Evolutionary conservation across 23 red algal genomes (phyloP).

Genomic region (Agarophyton chilense): DNA sequence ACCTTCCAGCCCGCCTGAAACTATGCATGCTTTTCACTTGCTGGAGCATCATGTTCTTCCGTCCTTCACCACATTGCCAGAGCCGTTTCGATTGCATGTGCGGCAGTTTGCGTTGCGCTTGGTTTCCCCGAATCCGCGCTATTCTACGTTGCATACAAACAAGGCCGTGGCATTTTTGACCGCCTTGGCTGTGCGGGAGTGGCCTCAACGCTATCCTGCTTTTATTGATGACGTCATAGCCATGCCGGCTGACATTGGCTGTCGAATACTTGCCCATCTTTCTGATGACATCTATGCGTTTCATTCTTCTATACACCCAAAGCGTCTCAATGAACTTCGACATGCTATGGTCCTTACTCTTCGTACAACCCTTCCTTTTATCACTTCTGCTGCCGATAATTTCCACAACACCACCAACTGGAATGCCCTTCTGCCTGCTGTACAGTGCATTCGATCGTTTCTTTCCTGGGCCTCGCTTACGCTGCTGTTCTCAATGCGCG

Average conservation of each 20-base stretch:
- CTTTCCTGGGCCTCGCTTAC: slow-evolving; percentile 25
- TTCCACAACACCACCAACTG: slow-evolving; percentile 18
- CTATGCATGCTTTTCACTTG: slow-evolving; percentile 22
- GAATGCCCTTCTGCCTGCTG: neutral
- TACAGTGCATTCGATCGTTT: slow-evolving; percentile 28
- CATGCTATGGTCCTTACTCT: slow-evolving; percentile 62
- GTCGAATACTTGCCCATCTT: slow-evolving; percentile 21
- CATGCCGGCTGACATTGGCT: slow-evolving; percentile 19
- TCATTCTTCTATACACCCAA: slow-evolving; percentile 13
- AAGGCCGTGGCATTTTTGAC: slow-evolving; percentile 38
- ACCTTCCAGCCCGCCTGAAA: neutral
- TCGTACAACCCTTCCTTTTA: slow-evolving; percentile 19
- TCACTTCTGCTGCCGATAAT: slow-evolving; percentile 27
- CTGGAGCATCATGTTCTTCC: slow-evolving; percentile 23
- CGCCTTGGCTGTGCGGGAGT: slow-evolving; percentile 53
- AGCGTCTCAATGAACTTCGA: slow-evolving; percentile 45
- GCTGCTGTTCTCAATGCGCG: slow-evolving; percentile 13
- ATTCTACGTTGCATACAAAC: slow-evolving; percentile 30
- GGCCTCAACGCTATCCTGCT: slow-evolving; percentile 43
- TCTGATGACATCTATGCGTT: slow-evolving; percentile 61
- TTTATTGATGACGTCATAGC: slow-evolving; percentile 44
- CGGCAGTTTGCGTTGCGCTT: slow-evolving; percentile 1
- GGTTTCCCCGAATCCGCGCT: slow-evolving; percentile 6
- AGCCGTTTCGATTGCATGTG: slow-evolving; percentile 11
- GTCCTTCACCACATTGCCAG: neutral